A percentile compares a stretch with the other conserved stretches of the same genome.
Conservation (phyloP, 2,329 filamentous ascomycete species). For the Calonectria multiphialidica region DNA sequence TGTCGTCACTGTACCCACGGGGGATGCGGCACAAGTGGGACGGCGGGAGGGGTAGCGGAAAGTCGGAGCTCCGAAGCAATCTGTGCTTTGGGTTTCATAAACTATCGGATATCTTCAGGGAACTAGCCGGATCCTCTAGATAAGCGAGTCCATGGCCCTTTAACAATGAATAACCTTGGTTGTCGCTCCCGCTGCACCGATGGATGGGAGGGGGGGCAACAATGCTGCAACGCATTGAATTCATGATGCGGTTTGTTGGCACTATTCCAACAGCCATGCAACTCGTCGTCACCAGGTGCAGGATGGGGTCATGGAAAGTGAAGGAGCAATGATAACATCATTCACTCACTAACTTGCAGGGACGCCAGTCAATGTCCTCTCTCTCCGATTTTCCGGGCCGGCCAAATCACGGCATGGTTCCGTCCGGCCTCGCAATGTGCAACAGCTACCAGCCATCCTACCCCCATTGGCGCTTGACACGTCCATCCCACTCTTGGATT, state of each 20-base stretch:
- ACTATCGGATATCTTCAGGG: slow-evolving; percentile 4
- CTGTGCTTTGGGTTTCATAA: neutral
- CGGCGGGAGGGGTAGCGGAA: slow-evolving; percentile 1
- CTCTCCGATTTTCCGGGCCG: slow-evolving; percentile 3
- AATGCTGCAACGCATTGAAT: neutral
- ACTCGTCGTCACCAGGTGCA: neutral
- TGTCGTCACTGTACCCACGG: slow-evolving; percentile 22
- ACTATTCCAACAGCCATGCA: neutral
- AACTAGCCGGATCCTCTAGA: neutral
- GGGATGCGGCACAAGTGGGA: slow-evolving; percentile 17
- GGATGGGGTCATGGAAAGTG: neutral
- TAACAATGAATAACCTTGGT: neutral
- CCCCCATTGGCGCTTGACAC: slow-evolving; percentile 15
- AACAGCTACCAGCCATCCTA: neutral
- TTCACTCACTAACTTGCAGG: neutral
- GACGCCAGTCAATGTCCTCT: neutral
- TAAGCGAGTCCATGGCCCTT: slow-evolving; percentile 2
- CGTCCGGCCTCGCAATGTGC: slow-evolving; percentile 30
- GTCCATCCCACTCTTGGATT: slow-evolving; percentile 19
- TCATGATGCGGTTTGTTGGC: neutral
- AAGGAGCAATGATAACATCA: neutral
- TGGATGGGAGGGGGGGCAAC: neutral
- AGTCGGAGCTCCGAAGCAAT: slow-evolving; percentile 12
- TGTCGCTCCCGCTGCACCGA: neutral
- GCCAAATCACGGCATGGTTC: slow-evolving; percentile 35